These are phyloP conservation scores for Cyclostephanos invisitatus DNA, from an alignment of 108 stramenopile species.

Conservation along the genomic window DNA sequence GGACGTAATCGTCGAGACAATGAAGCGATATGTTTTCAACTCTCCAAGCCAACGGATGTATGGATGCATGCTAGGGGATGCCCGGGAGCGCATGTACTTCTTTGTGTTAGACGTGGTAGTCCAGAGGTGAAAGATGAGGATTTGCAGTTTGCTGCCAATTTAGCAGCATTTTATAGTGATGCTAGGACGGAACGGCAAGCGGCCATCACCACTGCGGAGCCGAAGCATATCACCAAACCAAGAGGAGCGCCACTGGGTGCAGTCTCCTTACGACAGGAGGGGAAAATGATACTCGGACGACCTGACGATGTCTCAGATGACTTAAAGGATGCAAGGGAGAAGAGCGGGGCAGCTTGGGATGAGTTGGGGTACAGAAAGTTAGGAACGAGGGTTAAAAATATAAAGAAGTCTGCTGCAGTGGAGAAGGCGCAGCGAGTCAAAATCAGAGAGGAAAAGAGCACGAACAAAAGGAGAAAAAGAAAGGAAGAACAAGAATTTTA, in stretches of 20 bases:
- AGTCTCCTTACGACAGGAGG: slow-evolving; percentile 78
- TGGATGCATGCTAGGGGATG: slow-evolving; percentile 88
- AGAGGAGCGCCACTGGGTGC: slow-evolving; percentile 83
- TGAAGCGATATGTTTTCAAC: slow-evolving; percentile 74
- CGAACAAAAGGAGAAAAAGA: slow-evolving; percentile 42
- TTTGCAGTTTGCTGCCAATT: slow-evolving; percentile 78
- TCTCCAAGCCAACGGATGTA: slow-evolving; percentile 74
- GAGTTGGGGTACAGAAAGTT: slow-evolving; percentile 49
- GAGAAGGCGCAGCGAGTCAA: slow-evolving; percentile 33
- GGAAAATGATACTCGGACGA: slow-evolving; percentile 61
- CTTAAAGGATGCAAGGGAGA: slow-evolving; percentile 70
- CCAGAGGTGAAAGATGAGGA: slow-evolving; percentile 65
- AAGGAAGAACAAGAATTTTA: slow-evolving; percentile 38
- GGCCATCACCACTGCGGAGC: slow-evolving; percentile 71
- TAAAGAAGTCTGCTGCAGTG: slow-evolving; percentile 56
- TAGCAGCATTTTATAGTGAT: slow-evolving; percentile 87
- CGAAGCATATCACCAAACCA: slow-evolving; percentile 87
- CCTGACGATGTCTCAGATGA: slow-evolving; percentile 77
- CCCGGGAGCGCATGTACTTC: slow-evolving; percentile 85
- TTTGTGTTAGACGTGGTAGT: slow-evolving; percentile 67
- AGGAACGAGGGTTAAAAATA: slow-evolving; percentile 74
- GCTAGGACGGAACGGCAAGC: slow-evolving; percentile 71
- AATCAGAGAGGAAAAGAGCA: slow-evolving; percentile 42
- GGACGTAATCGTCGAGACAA: slow-evolving; percentile 87
- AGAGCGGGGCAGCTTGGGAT: slow-evolving; percentile 63